These are phyloP conservation scores for Boletus patriciae DNA, from an alignment of 768 basidiomycete species.

Conservation along the genomic window DNA sequence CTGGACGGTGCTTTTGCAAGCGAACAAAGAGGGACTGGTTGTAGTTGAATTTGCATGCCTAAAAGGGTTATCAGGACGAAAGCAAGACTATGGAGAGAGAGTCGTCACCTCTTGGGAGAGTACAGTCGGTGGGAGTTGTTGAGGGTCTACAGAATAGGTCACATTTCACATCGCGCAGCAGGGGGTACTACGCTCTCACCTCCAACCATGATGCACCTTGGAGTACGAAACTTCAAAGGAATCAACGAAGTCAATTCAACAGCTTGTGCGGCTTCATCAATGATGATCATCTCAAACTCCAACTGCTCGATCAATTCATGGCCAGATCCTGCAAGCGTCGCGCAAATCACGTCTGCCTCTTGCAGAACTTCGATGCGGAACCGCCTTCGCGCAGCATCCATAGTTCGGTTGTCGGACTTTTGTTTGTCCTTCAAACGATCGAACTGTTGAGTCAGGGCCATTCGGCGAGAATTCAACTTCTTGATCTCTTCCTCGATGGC, in stretches of 20 bases:
- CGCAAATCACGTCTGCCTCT: conserved; percentile 92
- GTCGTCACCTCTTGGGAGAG: conserved; percentile 56
- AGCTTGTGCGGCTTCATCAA: conserved; percentile 97
- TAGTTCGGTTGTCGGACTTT: conserved; percentile 74
- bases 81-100: conserved; percentile 27
- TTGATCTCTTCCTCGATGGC: conserved; percentile 73
- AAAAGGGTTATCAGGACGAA: conserved; percentile 4
- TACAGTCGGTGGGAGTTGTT: conserved; percentile 95
- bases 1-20: conserved; percentile 72
- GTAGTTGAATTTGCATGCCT: conserved; percentile 74
- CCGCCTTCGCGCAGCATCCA: conserved; percentile 78
- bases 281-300: conserved; percentile 94
- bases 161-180: background rate
- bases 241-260: conserved; percentile 95
- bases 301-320: conserved; percentile 80
- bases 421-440: conserved; percentile 82
- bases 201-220: conserved; percentile 91
- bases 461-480: conserved; percentile 62
- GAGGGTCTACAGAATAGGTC: conserved; percentile 54
- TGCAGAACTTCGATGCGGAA: conserved; percentile 72
- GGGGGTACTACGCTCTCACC: conserved; percentile 38
- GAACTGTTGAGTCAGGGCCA: conserved; percentile 62
- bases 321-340: conserved; percentile 90
- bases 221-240: conserved; percentile 84
- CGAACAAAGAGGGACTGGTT: conserved; percentile 93